These are phyloP conservation scores for Paxillus ammoniavirescens DNA, from an alignment of 768 basidiomycete genomes.

Conservation along the genomic window DNA sequence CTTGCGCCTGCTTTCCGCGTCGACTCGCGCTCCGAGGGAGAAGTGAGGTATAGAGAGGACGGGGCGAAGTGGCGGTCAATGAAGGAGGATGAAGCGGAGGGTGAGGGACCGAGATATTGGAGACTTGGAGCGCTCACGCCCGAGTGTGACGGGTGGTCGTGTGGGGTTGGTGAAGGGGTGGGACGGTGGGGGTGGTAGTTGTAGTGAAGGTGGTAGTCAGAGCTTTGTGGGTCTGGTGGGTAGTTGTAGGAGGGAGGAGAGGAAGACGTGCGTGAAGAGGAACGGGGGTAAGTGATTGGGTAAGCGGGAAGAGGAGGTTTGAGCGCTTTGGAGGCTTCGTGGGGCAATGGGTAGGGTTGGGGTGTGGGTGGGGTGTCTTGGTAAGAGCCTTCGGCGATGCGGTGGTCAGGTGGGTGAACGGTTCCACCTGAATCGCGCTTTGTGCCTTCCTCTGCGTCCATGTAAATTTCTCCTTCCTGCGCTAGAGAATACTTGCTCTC, in stretches of 20 bases:
- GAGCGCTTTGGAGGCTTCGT: slow-evolving; percentile 1
- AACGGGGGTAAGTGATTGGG: slow-evolving; percentile 9
- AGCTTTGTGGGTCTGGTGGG: slow-evolving; percentile 16
- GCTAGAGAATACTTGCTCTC: slow-evolving; percentile 32
- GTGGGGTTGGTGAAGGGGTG: not conserved
- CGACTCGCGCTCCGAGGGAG: slow-evolving; percentile 32
- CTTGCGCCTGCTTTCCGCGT: slow-evolving; percentile 15
- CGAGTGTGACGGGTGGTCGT: slow-evolving; percentile 7
- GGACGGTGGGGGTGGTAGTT: slow-evolving; percentile 15
- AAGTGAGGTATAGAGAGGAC: slow-evolving; percentile 36
- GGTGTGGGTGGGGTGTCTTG: slow-evolving; percentile 6
- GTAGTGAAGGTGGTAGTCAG: slow-evolving; percentile 14
- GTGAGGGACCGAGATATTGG: slow-evolving; percentile 22
- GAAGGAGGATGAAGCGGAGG: slow-evolving; percentile 49
- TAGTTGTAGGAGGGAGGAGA: slow-evolving; percentile 26
- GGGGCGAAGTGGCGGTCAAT: slow-evolving; percentile 50
- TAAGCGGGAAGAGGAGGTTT: slow-evolving; percentile 24
- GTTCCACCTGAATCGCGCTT: slow-evolving; percentile 24
- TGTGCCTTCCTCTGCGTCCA: slow-evolving; percentile 28
- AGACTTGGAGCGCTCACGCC: slow-evolving; percentile 26
- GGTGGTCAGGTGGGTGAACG: slow-evolving; percentile 18
- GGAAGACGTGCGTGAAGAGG: slow-evolving; percentile 17
- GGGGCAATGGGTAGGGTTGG: not conserved
- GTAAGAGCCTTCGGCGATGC: slow-evolving; percentile 11
- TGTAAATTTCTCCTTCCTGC: slow-evolving; percentile 17